Evolutionary conservation across 495 filamentous ascomycete species (phyloP), one percentile per base, ranked within the genome.

Genomic region (Penicillium chermesinum): DNA sequence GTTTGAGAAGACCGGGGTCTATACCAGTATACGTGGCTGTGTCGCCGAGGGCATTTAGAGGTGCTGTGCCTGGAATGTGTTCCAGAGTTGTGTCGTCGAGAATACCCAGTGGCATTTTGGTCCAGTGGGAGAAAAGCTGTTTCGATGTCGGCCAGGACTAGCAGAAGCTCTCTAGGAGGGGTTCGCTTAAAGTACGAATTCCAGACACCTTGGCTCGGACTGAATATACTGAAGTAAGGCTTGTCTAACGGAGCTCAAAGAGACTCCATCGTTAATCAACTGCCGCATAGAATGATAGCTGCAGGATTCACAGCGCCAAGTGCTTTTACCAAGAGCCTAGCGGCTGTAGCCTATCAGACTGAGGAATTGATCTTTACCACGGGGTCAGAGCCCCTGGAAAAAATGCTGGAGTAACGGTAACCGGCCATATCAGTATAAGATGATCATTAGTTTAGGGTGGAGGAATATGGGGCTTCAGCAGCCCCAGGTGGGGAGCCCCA

Each of bases 31-130:
- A 64, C 16, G 37, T 35, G 14, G 46, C 46, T 20, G 52, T 49
- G 9, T 52, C 36, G 4, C 49, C 37, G 12, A 59, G 51, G 18
- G 57, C 52, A 33, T 59, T 61, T n/a, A 64, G 50, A 12, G 61
- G 61, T 12, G 61, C 61, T 9, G 61, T 64, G 15, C 86, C 87
- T 38, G 86, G 86, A 41, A 88, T 82, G 61, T 84, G 77, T 58
- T 78, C 72, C 38, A 79, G 66, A 46, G 73, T 73, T 37, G 51
- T 66, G 54, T 83, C 76, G 53, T 90, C 80, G 18, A 91, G 73
- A 48, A 91, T 77, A 38, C 86, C 83, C 49, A 91, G 68, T 32
- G 85, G 84, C 88, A 91, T 91, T 19, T 47, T 44, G 21, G 35
- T 12, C 35, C 35, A 20, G 25, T 30, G 10, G 10, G 25, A 10